phyloP scores from a whole-genome alignment of 768 basidiomycete species.

The Mycena galopus region DNA sequence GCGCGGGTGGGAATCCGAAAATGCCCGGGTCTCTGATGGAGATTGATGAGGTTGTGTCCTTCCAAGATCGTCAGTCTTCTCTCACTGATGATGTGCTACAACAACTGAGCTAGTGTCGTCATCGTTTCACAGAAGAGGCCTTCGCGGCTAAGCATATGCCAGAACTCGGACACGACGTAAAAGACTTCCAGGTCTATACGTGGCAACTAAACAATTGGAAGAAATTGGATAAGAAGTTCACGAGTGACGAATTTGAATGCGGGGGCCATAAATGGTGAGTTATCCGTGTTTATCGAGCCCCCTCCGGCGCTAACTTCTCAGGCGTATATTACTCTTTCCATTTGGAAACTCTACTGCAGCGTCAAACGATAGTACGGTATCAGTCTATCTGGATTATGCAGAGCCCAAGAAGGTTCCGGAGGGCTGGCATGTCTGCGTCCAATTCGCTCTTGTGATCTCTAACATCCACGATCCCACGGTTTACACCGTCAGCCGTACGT shows the following conservation, averaged over 20 bases:
- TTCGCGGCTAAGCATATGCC: slow-evolving; percentile 98
- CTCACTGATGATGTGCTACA: too few species aligned
- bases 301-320: slow-evolving; percentile 46
- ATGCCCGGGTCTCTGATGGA: too few species aligned
- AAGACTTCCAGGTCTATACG: slow-evolving; percentile 93
- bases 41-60: too few species aligned
- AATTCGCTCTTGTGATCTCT: slow-evolving; percentile 98
- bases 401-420: slow-evolving; percentile 97
- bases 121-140: slow-evolving; percentile 93
- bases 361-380: slow-evolving; percentile 98
- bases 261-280: slow-evolving; percentile 96
- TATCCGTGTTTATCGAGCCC: slow-evolving; percentile 2
- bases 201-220: slow-evolving; percentile 93
- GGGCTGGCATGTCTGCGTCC: slow-evolving; percentile 99
- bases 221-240: slow-evolving; percentile 95
- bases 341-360: slow-evolving; percentile 99
- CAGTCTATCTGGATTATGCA: slow-evolving; percentile 98
- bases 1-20: too few species aligned
- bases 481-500: slow-evolving; percentile 95
- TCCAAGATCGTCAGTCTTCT: too few species aligned
- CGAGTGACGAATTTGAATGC: slow-evolving; percentile 94
- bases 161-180: slow-evolving; percentile 96
- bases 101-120: too few species aligned
- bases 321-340: slow-evolving; percentile 98
- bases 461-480: slow-evolving; percentile 96